Evolutionary conservation across 371 early-diverging fungal genomes (phyloP).

Genomic region (Syncephalis plumigaleata): DNA sequence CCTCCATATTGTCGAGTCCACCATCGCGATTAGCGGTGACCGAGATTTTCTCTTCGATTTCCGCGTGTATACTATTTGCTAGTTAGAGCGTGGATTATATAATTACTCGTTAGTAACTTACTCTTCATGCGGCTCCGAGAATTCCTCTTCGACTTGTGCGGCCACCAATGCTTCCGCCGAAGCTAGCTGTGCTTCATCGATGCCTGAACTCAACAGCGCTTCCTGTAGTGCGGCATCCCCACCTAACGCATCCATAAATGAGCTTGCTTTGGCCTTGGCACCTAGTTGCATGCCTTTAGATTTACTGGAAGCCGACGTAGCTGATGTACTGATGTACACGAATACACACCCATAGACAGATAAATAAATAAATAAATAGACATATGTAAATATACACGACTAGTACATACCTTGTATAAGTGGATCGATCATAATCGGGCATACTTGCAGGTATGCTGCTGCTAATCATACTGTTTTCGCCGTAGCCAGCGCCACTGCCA

Average conservation of each 20-base stretch:
- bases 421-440: conserved; percentile 11
- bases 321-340: conserved; percentile 14
- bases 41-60: conserved; percentile 72
- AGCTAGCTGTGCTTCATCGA: not conserved
- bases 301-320: conserved; percentile 16
- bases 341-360: too few relatives aligned
- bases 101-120: conserved; percentile 1
- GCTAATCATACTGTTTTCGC: conserved; percentile 7
- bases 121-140: not conserved
- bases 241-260: not conserved
- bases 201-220: not conserved
- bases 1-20: conserved; percentile 76
- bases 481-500: conserved; percentile 19
- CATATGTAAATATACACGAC: not conserved
- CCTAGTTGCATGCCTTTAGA: conserved; percentile 5
- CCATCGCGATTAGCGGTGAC: conserved; percentile 79
- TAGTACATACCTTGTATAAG: conserved; percentile 10
- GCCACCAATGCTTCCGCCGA: not conserved
- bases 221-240: not conserved
- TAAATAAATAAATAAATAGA: not conserved
- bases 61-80: conserved; percentile 72
- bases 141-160: conserved; percentile 9
- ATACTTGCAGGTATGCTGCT: conserved; percentile 11
- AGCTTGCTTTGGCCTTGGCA: not conserved
- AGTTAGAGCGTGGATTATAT: too few relatives aligned